Evolutionary conservation across 2,329 filamentous ascomycete genomes (phyloP), one percentile per base, ranked within the genome.

Genomic region (Akanthomyces lecanii): DNA sequence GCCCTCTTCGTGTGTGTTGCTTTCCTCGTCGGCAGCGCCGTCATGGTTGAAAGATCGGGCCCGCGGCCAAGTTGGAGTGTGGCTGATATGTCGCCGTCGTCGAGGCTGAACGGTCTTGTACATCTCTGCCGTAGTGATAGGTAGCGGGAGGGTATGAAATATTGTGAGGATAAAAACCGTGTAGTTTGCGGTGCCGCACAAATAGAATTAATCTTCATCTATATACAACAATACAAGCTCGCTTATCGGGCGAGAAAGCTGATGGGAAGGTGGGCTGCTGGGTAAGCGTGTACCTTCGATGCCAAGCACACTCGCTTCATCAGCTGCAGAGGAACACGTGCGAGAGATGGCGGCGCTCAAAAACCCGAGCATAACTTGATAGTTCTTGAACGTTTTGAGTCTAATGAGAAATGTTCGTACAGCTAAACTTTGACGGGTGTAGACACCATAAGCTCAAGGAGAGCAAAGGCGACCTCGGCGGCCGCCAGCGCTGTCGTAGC

Each of bases 401-500:
- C 12, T 14, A 10, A 28, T 28, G 4, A 28, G 11, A 4, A 42
- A 8, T 21, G 18, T 16, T 28, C 14, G 33, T 47, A 45, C 11
- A 38, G 7, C 33, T 64, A 64, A 18, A 59, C 65, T 44, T 61
- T 63, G 40, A 67, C 64, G 3, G 66, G 55, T 3, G 59, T 66
- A 18, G 63, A 54, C 62, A 69, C 55, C 68, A 69, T 69, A 3
- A 68, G 64, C 42, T 69, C 67, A 68, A 96, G 74, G n/a, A 95
- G 83, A 77, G 95, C 91, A 74, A 87, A 95, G 0, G 85, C 89
- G 42, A 95, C 83, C 79, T 96, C 91, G 44, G 91, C 90, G 1
- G 86, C 92, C 6, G 89, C 90, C 64, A 95, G 76, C 18, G 89
- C 89, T 36, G 91, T 96, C 67, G 86, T 87, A 77, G 95, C 91